Evolutionary conservation across 2,329 filamentous ascomycete species (phyloP), one percentile per base, ranked within the genome.

Genomic region (Alternaria gaisen): DNA sequence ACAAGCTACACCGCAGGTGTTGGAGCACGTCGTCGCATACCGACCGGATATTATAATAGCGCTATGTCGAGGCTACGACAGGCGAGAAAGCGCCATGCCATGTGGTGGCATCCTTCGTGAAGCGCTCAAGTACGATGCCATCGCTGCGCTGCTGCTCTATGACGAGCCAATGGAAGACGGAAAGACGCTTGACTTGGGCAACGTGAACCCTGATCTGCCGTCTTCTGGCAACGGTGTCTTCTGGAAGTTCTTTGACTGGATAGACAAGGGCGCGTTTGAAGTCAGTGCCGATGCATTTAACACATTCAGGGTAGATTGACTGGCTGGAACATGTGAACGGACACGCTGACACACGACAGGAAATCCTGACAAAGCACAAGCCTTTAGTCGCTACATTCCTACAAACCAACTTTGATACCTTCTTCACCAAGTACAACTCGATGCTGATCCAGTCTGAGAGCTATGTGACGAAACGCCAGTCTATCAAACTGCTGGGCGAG

Each of bases 381-480:
- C 87, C 90, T 58, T 84, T 99, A 36, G 92, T 98, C 16, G 91
- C 94, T 18, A 88, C 91, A 63, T 99, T 97, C 77, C 85, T 99
- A 18, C 87, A 88, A 52, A 90, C 90, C 54, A 97, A 98, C 80
- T 98, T 97, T 74, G 92, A 95, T 64, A 83, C 92, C 62, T 99
- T 99, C 83, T 99, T 99, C 80, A 84, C 88, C 57, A 90, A 90
- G 76, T 98, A 97, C 83, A 97, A 98, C 82, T 87, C 87, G 60
- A 88, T 91, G 24, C 85, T 99, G 32, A 88, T 98, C 38, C 93
- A 96, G 76, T 97, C 93, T 32, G 92, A 94, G 76, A 96, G 92
- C 76, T 99, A 99, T 76, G 95, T 99, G 64, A 99, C 95, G 26
- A 99, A 99, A 80, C 88, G 95, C 51, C 95, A 99, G 81, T 97